These are phyloP conservation scores for Spizellomyces sp. DNA, from an alignment of 192 early-diverging fungal genomes.

Conservation along the genomic window DNA sequence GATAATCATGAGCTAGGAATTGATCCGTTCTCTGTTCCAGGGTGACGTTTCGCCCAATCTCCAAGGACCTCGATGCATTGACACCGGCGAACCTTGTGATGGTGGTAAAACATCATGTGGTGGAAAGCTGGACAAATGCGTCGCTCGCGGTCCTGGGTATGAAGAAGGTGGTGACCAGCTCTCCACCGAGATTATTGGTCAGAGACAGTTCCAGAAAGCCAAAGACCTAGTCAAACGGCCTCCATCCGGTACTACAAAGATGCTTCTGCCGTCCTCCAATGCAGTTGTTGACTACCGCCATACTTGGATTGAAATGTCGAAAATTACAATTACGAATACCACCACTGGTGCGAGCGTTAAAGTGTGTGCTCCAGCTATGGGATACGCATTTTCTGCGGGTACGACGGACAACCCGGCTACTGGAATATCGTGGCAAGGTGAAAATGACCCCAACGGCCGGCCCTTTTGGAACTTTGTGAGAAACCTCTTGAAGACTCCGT, in stretches of 20 bases:
- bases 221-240: conserved; percentile 10
- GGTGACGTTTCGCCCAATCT: conserved; percentile 51
- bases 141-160: conserved; percentile 48
- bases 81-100: conserved; percentile 50
- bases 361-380: conserved; percentile 45
- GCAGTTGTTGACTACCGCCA: conserved; percentile 41
- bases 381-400: conserved; percentile 55
- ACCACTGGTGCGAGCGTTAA: background rate
- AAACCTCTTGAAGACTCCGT: conserved; percentile 22
- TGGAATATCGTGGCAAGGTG: conserved; percentile 28
- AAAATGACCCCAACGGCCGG: conserved; percentile 29
- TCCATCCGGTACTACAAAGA: background rate
- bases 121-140: conserved; percentile 39
- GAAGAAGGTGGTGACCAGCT: conserved; percentile 33
- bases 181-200: conserved; percentile 48
- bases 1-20: background rate
- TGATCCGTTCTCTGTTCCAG: conserved; percentile 13
- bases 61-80: conserved; percentile 37
- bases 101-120: conserved; percentile 42
- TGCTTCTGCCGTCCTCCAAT: background rate
- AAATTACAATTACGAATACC: conserved; percentile 16
- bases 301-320: conserved; percentile 46
- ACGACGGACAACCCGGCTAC: conserved; percentile 50
- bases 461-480: conserved; percentile 28
- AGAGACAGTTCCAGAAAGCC: conserved; percentile 36